Evolutionary conservation across 139 green algal species (phyloP).

Genomic region (Chlorella ohadii): DNA sequence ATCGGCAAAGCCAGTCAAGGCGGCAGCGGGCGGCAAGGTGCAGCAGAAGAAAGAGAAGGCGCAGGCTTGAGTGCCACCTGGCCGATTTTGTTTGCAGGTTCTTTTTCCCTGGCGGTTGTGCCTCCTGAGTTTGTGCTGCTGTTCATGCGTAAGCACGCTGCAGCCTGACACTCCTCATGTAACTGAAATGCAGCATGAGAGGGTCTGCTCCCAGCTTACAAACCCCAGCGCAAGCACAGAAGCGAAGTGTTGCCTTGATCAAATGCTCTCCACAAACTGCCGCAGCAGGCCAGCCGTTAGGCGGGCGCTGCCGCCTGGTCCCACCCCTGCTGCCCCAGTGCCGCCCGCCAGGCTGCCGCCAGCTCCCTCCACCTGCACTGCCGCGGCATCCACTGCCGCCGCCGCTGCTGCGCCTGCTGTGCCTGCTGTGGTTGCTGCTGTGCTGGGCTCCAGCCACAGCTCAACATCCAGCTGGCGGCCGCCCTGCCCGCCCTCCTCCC

Average conservation of each 20-base stretch:
- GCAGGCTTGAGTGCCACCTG: neutral
- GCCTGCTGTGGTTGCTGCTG: neutral
- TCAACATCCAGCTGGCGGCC: neutral
- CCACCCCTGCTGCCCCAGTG: neutral
- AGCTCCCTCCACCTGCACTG: neutral
- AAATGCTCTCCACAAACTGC: neutral
- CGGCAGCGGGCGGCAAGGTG: neutral
- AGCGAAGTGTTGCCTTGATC: no score
- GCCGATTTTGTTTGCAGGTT: no score
- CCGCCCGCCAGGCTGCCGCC: neutral
- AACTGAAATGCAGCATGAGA: no score
- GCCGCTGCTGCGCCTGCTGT: neutral
- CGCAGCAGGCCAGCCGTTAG: neutral
- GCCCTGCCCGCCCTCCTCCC: neutral
- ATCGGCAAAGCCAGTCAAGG: neutral
- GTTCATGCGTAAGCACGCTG: no score
- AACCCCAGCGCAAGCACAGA: no score
- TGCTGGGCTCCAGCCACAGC: neutral
- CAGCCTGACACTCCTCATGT: no score
- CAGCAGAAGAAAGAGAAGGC: neutral
- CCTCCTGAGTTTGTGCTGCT: no score
- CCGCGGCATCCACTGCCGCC: neutral
- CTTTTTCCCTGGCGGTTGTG: no score
- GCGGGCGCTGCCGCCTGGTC: neutral
- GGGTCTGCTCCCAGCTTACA: no score